These are phyloP conservation scores for Cryptococcus amylolentus DNA, from an alignment of 1,284 basidiomycete genomes.

Conservation along the genomic window DNA sequence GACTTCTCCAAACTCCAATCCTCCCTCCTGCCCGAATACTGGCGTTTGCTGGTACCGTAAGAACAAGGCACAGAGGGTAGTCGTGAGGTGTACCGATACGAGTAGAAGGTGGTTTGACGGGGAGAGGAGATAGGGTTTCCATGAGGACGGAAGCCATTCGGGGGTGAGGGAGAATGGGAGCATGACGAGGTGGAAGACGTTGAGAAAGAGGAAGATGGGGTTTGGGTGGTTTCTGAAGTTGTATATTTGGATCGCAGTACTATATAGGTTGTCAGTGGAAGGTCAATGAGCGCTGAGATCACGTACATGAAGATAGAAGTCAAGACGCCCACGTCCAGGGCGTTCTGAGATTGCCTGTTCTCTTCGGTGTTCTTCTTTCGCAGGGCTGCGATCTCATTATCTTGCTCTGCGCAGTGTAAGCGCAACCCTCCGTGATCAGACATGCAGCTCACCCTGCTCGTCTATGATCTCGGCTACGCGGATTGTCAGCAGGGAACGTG, in stretches of 20 bases:
- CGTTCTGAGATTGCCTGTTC: constrained; percentile 22
- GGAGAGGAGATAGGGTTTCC: constrained; percentile 16
- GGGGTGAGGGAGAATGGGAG: constrained; percentile 36
- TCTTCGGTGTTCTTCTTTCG: constrained; percentile 22
- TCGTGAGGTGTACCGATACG: constrained; percentile 15
- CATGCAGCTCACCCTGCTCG: constrained; percentile 21
- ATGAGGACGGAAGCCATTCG: constrained; percentile 14
- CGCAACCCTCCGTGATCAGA: neutral
- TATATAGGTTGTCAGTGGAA: neutral
- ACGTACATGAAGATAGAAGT: constrained; percentile 32
- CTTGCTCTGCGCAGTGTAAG: constrained; percentile 29
- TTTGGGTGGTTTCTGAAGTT: constrained; percentile 3
- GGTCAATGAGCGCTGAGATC: neutral
- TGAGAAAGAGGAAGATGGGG: constrained; percentile 14
- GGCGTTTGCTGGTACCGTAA: constrained; percentile 1
- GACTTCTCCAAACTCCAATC: constrained; percentile 18
- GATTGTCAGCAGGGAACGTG: neutral
- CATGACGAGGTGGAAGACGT: constrained; percentile 22
- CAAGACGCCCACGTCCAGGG: constrained; percentile 33
- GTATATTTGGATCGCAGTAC: constrained; percentile 15
- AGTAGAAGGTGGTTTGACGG: constrained; percentile 22
- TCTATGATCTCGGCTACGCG: constrained; percentile 6
- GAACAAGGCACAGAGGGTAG: constrained; percentile 7
- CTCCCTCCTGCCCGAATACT: neutral
- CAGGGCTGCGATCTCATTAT: constrained; percentile 31